Conservation (phyloP, 306 rosid species). For the Lablab purpureus region DNA sequence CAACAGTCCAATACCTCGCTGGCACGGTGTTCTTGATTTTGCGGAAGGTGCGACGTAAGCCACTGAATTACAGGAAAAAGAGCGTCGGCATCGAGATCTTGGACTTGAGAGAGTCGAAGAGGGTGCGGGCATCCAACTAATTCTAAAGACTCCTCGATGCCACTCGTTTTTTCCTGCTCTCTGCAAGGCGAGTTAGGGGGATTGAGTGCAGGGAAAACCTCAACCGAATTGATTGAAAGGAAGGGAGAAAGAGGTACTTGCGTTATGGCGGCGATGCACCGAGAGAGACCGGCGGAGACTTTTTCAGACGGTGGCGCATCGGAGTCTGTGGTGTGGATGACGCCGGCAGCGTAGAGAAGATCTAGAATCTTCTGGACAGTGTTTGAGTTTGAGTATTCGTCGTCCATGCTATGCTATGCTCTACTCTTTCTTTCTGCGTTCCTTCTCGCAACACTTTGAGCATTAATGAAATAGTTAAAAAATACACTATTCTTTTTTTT, state of each 20-base stretch:
- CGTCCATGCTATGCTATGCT: constrained; percentile 47
- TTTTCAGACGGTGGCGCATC: constrained; percentile 42
- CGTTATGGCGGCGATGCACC: constrained; percentile 59
- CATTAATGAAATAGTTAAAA: not conserved
- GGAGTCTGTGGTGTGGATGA: constrained; percentile 36
- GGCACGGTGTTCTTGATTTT: constrained; percentile 20
- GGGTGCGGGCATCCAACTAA: constrained; percentile 58
- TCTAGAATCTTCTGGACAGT: constrained; percentile 36
- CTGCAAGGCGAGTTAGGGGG: constrained; percentile 36
- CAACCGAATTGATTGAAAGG: constrained; percentile 20
- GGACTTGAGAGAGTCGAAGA: constrained; percentile 45
- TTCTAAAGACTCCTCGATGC: constrained; percentile 58
- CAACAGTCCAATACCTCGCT: constrained; percentile 43
- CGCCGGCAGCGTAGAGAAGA: constrained; percentile 51
- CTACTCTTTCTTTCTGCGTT: not conserved
- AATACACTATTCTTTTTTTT: too few species aligned
- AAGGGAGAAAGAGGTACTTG: constrained; percentile 42
- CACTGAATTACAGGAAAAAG: constrained; percentile 60
- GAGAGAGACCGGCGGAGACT: constrained; percentile 51
- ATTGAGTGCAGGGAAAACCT: constrained; percentile 26
- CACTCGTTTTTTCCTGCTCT: constrained; percentile 18
- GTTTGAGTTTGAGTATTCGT: not conserved
- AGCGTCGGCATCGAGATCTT: constrained; percentile 41
- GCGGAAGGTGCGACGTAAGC: constrained; percentile 50
- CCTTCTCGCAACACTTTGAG: not conserved